A percentile compares a stretch with the other conserved stretches of the same genome.
phyloP scores from a whole-genome alignment of 2,329 filamentous ascomycete genomes.

The Cladophialophora psammophila region DNA sequence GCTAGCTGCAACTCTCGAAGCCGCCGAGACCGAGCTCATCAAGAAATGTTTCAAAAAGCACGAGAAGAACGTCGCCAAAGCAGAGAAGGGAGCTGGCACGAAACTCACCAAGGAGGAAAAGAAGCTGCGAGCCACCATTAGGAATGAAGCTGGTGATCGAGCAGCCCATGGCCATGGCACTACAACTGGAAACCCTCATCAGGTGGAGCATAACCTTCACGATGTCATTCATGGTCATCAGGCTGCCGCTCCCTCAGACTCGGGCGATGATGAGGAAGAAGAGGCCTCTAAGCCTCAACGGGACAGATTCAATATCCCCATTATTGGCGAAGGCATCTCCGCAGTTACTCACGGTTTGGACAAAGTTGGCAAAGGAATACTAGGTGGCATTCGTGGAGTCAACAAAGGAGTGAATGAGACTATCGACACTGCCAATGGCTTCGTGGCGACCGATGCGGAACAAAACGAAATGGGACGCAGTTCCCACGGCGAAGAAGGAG shows the following conservation, averaged over 20 bases:
- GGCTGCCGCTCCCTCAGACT: conserved; percentile 27
- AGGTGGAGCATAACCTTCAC: conserved; percentile 59
- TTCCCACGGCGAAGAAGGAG: conserved; percentile 22
- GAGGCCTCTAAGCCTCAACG: conserved; percentile 39
- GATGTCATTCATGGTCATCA: conserved; percentile 49
- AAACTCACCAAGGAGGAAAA: conserved; percentile 46
- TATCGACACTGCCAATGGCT: conserved; percentile 47
- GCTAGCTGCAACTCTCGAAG: conserved; percentile 75
- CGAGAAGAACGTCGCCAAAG: conserved; percentile 69
- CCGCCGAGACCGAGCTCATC: conserved; percentile 84
- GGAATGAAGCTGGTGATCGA: conserved; percentile 56
- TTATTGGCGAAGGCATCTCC: conserved; percentile 60
- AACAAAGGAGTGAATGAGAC: conserved; percentile 49
- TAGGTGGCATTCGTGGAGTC: conserved; percentile 53
- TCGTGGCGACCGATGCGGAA: conserved; percentile 37
- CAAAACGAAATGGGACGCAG: conserved; percentile 15
- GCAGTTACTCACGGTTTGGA: conserved; percentile 58
- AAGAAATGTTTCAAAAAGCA: conserved; percentile 79
- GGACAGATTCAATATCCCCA: conserved; percentile 51
- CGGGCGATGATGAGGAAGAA: conserved; percentile 42
- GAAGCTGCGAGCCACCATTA: conserved; percentile 57
- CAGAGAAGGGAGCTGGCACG: conserved; percentile 69
- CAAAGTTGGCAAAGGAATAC: conserved; percentile 54
- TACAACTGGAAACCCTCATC: conserved; percentile 65
- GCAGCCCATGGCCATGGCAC: conserved; percentile 59